These are phyloP conservation scores for Proliferodiscus dingleyae DNA, from an alignment of 2,329 filamentous ascomycete species.

Conservation along the genomic window DNA sequence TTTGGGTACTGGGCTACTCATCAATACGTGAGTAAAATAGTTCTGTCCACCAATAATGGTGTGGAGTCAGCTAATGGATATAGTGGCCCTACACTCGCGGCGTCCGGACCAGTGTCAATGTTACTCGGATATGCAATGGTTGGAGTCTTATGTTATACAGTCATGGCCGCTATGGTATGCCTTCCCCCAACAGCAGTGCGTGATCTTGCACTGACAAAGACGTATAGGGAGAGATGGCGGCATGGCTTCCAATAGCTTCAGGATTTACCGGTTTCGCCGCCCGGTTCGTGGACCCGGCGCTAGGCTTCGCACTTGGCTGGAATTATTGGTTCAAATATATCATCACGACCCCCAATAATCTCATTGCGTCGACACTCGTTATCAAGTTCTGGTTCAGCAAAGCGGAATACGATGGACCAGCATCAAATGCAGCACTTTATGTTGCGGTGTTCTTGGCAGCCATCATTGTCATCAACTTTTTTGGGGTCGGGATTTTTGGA, in stretches of 20 bases:
- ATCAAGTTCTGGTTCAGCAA: constrained; percentile 72
- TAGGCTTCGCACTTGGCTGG: constrained; percentile 70
- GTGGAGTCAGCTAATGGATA: constrained; percentile 5
- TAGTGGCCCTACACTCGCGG: constrained; percentile 36
- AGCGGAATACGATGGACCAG: constrained; percentile 14
- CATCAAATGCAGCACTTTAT: constrained; percentile 72
- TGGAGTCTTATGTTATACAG: constrained; percentile 69
- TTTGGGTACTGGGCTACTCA: constrained; percentile 54
- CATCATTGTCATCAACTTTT: constrained; percentile 64
- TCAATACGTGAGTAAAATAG: constrained; percentile 46
- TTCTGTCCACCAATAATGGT: not conserved
- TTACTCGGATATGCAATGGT: constrained; percentile 67
- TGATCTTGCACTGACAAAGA: not conserved
- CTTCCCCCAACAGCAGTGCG: not conserved
- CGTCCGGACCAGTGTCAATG: constrained; percentile 58
- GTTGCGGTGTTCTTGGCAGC: constrained; percentile 65
- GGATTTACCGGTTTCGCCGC: constrained; percentile 80
- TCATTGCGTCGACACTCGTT: constrained; percentile 74
- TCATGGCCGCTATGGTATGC: constrained; percentile 64
- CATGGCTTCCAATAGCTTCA: constrained; percentile 71
- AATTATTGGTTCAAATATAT: constrained; percentile 53
- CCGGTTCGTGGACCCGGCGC: constrained; percentile 73
- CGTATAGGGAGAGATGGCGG: constrained; percentile 67
- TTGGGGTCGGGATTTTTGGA: constrained; percentile 36
- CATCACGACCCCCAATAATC: constrained; percentile 78